These are phyloP conservation scores for Leptographium galeiforme DNA, from an alignment of 2,329 filamentous ascomycete species.

Conservation along the genomic window DNA sequence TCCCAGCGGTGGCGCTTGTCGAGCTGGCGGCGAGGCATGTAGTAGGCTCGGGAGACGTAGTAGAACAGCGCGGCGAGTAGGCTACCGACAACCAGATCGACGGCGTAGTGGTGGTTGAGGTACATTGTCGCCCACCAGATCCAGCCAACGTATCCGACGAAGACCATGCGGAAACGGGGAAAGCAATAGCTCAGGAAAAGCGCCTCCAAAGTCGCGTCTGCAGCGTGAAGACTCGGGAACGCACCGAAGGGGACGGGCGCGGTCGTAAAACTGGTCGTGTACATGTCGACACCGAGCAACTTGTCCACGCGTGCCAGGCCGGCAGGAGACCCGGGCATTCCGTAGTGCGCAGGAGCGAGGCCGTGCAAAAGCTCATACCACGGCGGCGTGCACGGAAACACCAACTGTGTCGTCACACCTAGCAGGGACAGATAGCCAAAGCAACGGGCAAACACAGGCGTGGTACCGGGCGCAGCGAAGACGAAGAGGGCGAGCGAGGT, in stretches of 20 bases:
- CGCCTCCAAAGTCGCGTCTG: slow-evolving; percentile 75
- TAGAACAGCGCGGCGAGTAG: slow-evolving; percentile 66
- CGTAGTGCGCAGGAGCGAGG: slow-evolving; percentile 80
- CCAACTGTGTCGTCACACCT: slow-evolving; percentile 75
- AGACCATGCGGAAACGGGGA: slow-evolving; percentile 65
- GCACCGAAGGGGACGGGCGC: slow-evolving; percentile 89
- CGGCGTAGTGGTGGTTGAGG: slow-evolving; percentile 89
- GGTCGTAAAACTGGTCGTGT: slow-evolving; percentile 82
- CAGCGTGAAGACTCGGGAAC: slow-evolving; percentile 86
- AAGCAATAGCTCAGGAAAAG: slow-evolving; percentile 91
- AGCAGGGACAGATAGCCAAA: slow-evolving; percentile 89
- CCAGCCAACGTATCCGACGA: slow-evolving; percentile 78
- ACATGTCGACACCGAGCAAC: slow-evolving; percentile 82
- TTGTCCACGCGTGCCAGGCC: slow-evolving; percentile 80
- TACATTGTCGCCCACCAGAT: slow-evolving; percentile 99
- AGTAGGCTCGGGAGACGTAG: slow-evolving; percentile 68
- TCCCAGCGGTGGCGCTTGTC: slow-evolving; percentile 89
- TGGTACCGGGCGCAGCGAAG: slow-evolving; percentile 73
- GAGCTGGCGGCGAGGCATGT: slow-evolving; percentile 66
- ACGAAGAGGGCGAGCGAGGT: slow-evolving; percentile 71
- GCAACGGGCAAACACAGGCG: slow-evolving; percentile 70
- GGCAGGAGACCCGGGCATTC: slow-evolving; percentile 78
- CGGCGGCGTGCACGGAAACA: slow-evolving; percentile 87
- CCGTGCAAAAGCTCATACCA: slow-evolving; percentile 96
- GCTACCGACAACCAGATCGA: slow-evolving; percentile 78